Percentiles rank a stretch among this genome's conserved stretches.
Evolutionary conservation across 208 protist species (phyloP).

Genomic region (Naegleria fowleri): DNA sequence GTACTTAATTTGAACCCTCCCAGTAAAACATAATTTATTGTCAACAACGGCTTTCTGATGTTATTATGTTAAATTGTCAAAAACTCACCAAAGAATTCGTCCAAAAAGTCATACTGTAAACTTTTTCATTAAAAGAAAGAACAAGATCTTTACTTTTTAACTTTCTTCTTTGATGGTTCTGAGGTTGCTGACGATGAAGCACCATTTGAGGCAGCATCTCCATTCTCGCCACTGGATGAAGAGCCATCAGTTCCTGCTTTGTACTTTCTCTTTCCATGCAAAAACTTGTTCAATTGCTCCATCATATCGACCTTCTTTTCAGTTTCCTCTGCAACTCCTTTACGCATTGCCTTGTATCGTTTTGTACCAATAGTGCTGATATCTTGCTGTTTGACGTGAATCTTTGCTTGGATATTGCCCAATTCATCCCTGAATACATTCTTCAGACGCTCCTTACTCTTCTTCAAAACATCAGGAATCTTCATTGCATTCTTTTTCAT

Average conservation of each 20-base stretch:
- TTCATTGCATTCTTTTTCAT: conserved; percentile 13
- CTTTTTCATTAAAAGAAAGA: too few relatives aligned
- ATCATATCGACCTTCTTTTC: neutral
- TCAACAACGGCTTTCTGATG: too few relatives aligned
- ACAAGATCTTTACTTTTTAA: neutral
- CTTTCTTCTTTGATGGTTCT: neutral
- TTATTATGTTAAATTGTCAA: too few relatives aligned
- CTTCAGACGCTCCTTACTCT: neutral
- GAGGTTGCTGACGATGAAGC: neutral
- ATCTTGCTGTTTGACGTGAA: conserved; percentile 24
- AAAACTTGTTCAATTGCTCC: neutral
- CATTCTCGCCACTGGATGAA: neutral
- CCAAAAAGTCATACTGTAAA: too few relatives aligned
- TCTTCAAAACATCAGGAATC: neutral
- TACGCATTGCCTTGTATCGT: neutral
- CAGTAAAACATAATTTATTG: too few relatives aligned
- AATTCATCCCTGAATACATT: conserved; percentile 4
- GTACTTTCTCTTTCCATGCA: neutral
- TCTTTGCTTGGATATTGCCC: neutral
- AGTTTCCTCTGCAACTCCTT: neutral
- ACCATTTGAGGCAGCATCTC: neutral
- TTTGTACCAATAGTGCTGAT: conserved; percentile 1
- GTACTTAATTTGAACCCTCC: too few relatives aligned
- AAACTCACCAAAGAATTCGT: too few relatives aligned
- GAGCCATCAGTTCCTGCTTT: neutral